These are phyloP conservation scores for Cryptosporidium tyzzeri DNA, from an alignment of 169 alveolate species.

Conservation along the genomic window DNA sequence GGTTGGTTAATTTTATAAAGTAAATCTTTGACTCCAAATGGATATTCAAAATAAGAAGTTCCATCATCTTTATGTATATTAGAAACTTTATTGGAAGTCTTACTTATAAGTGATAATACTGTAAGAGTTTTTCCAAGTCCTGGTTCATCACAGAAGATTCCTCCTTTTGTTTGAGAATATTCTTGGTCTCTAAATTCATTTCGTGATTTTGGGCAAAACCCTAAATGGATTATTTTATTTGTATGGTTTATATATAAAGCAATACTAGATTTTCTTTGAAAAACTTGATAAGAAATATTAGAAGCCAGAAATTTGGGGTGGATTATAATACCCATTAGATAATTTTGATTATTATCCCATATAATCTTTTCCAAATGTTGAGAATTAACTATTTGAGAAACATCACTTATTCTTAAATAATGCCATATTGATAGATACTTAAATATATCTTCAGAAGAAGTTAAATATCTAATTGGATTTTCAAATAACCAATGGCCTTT, in stretches of 20 bases:
- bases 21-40: constrained; percentile 22
- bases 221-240: constrained; percentile 24
- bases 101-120: constrained; percentile 29
- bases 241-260: constrained; percentile 29
- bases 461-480: constrained; percentile 41
- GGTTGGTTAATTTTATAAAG: not conserved
- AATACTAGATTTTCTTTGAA: not conserved
- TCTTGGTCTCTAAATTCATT: not conserved
- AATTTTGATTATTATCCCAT: constrained; percentile 9
- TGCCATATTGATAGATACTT: constrained; percentile 61
- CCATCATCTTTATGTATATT: not conserved
- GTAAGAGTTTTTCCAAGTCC: constrained; percentile 73
- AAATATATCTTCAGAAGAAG: constrained; percentile 38
- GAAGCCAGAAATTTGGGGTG: constrained; percentile 16
- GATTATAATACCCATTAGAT: not conserved
- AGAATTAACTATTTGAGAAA: not conserved
- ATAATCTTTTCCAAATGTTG: constrained; percentile 18
- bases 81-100: constrained; percentile 14
- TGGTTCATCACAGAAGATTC: constrained; percentile 70
- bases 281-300: not conserved
- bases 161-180: constrained; percentile 29
- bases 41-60: constrained; percentile 10
- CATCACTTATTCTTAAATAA: constrained; percentile 5
- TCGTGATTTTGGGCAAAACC: constrained; percentile 14
- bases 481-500: constrained; percentile 39